Evolutionary conservation across 768 basidiomycete species (phyloP).

Genomic region (Tylopilus rubrobrunneus): DNA sequence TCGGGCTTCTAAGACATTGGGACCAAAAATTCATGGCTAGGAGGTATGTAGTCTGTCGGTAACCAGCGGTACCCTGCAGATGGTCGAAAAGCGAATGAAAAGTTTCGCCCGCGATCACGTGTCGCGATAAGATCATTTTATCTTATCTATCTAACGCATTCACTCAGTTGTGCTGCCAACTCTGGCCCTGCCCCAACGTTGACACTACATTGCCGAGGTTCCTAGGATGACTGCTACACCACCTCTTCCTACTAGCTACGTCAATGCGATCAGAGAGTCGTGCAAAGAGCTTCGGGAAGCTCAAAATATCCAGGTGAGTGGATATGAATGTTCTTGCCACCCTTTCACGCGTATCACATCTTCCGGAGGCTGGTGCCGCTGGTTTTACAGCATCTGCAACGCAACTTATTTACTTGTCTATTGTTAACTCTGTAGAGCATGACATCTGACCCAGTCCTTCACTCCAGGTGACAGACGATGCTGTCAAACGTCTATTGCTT

Average conservation of each 20-base stretch:
- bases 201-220: neutral
- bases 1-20: conserved; percentile 11
- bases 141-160: neutral
- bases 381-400: neutral
- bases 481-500: conserved; percentile 58
- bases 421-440: neutral
- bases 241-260: conserved; percentile 45
- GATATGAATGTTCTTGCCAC: neutral
- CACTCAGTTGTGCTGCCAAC: neutral
- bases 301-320: conserved; percentile 51
- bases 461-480: conserved; percentile 50
- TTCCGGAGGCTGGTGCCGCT: neutral
- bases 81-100: too few species aligned
- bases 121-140: conserved; percentile 9
- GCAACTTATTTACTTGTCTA: neutral
- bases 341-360: conserved; percentile 2
- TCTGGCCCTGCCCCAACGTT: neutral
- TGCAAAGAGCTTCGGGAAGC: conserved; percentile 44
- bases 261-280: conserved; percentile 52
- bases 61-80: too few species aligned
- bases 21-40: conserved; percentile 13
- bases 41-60: too few species aligned
- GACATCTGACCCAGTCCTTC: conserved; percentile 9
- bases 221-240: conserved; percentile 25
- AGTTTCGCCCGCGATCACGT: conserved; percentile 15